These are phyloP conservation scores for Phoenix roebelenii DNA, from an alignment of 176 grass and related monocot genomes.

Conservation along the genomic window DNA sequence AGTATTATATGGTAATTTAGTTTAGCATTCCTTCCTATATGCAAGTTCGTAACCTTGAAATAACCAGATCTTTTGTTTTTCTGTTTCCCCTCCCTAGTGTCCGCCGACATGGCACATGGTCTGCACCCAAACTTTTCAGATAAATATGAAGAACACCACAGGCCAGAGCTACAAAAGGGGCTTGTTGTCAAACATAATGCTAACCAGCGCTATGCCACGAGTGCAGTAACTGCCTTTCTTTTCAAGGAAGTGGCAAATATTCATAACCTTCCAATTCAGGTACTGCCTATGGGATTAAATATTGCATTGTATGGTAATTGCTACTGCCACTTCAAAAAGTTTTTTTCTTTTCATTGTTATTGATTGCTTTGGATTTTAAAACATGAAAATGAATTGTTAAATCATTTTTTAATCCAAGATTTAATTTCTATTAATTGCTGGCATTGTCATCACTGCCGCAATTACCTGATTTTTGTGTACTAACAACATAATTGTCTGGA, in stretches of 20 bases:
- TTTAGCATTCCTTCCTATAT: no score
- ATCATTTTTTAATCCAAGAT: no score
- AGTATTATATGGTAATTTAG: no score
- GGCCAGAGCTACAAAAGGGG: slow-evolving; percentile 77
- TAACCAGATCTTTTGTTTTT: slow-evolving; percentile 1
- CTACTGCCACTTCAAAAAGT: background rate
- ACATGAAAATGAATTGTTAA: no score
- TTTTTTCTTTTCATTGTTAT: background rate
- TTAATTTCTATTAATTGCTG: no score
- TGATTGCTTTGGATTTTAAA: no score
- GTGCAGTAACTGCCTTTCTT: slow-evolving; percentile 86
- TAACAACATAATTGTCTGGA: no score
- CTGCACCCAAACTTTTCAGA: slow-evolving; percentile 85
- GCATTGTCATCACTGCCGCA: no score
- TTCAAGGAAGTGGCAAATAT: slow-evolving; percentile 84
- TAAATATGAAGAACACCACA: slow-evolving; percentile 85
- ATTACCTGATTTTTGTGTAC: no score
- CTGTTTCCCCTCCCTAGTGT: slow-evolving; percentile 39
- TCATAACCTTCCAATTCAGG: slow-evolving; percentile 83
- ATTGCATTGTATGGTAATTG: background rate
- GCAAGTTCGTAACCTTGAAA: background rate
- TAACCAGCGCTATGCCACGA: slow-evolving; percentile 92
- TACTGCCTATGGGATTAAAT: slow-evolving; percentile 6
- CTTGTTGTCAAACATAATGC: slow-evolving; percentile 94
- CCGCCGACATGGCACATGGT: slow-evolving; percentile 89